Evolutionary conservation across 2,329 filamentous ascomycete species (phyloP).

Genomic region (Ophiosphaerella herpotricha): DNA sequence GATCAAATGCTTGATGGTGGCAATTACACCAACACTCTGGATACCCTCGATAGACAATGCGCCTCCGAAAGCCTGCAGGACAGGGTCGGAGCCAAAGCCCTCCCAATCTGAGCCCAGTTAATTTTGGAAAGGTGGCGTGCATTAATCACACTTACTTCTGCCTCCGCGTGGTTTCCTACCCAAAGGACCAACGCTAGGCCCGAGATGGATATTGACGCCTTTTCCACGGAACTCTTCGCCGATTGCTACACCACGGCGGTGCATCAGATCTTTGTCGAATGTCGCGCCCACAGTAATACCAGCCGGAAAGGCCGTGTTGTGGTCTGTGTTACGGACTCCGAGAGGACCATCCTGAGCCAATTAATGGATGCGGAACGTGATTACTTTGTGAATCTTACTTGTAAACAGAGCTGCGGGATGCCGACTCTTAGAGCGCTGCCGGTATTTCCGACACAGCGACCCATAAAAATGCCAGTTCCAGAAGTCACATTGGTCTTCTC

Average conservation of each 20-base stretch:
- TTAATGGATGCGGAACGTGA: too few relatives aligned
- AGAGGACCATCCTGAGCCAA: constrained; percentile 67
- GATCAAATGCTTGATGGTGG: constrained; percentile 70
- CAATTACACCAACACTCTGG: constrained; percentile 74
- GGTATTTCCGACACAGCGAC: constrained; percentile 73
- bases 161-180: constrained; percentile 67
- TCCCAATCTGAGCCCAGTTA: constrained; percentile 62
- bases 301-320: constrained; percentile 76
- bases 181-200: constrained; percentile 71
- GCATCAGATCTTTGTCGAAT: constrained; percentile 74
- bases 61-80: constrained; percentile 73
- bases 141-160: constrained; percentile 50
- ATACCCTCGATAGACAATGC: constrained; percentile 78
- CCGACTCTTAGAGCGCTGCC: constrained; percentile 72
- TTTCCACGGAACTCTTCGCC: constrained; percentile 75
- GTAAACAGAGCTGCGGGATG: constrained; percentile 64
- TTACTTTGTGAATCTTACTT: neutral
- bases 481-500: constrained; percentile 80
- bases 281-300: constrained; percentile 79
- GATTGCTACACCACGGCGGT: constrained; percentile 68
- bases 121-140: neutral
- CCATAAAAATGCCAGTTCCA: constrained; percentile 74
- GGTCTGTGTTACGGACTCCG: constrained; percentile 73
- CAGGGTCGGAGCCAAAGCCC: constrained; percentile 71
- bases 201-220: constrained; percentile 72